These are phyloP conservation scores for Clonostachys solani DNA, from an alignment of 2,329 filamentous ascomycete genomes.

Conservation along the genomic window DNA sequence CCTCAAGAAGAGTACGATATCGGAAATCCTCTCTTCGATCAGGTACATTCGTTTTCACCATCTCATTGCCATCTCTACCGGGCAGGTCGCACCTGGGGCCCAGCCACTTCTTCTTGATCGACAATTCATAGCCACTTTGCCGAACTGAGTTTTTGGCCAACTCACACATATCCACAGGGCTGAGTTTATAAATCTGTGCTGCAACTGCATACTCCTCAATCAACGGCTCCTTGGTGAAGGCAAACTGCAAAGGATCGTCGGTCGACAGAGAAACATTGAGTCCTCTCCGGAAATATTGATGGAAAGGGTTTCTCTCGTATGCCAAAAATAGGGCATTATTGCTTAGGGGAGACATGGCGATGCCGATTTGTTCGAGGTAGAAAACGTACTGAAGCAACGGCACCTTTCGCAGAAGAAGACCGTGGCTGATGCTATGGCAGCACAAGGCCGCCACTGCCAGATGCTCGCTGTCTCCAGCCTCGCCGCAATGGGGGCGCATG, in stretches of 20 bases:
- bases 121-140: conserved; percentile 89
- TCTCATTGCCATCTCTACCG: conserved; percentile 81
- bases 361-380: conserved; percentile 96
- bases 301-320: conserved; percentile 94
- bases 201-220: conserved; percentile 98
- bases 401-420: conserved; percentile 86
- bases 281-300: conserved; percentile 91
- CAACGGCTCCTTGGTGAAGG: conserved; percentile 95
- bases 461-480: conserved; percentile 96
- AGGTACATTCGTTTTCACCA: conserved; percentile 95
- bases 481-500: conserved; percentile 89
- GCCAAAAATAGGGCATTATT: conserved; percentile 97
- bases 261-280: conserved; percentile 95
- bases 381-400: conserved; percentile 95
- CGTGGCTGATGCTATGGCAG: conserved; percentile 96
- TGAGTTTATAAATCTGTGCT: conserved; percentile 97
- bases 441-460: conserved; percentile 86
- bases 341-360: conserved; percentile 98
- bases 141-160: conserved; percentile 92
- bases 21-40: conserved; percentile 88
- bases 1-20: conserved; percentile 79
- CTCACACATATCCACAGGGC: conserved; percentile 97
- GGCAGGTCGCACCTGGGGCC: conserved; percentile 73
- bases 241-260: conserved; percentile 95
- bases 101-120: conserved; percentile 88